Percentiles rank a stretch among this genome's conserved stretches.
Conservation (phyloP, 441 rosid species). For the Flueggea neowawraea region DNA sequence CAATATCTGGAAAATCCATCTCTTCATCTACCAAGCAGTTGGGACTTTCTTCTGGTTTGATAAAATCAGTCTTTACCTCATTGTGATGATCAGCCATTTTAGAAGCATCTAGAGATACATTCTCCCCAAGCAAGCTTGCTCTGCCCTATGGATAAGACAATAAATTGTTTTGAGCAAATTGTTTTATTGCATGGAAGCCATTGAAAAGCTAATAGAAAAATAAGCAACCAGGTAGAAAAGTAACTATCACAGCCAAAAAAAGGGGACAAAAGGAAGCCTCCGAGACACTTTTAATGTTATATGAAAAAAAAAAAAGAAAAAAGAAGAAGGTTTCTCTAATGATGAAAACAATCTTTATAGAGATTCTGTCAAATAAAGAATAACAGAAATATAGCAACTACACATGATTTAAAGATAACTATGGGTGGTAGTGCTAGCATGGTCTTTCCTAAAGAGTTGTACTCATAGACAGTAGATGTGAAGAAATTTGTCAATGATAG, state of each 20-base stretch:
- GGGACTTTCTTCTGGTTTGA: constrained; percentile 35
- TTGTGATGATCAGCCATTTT: constrained; percentile 33
- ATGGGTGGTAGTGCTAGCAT: no score
- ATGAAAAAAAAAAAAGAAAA: no score
- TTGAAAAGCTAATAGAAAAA: constrained; percentile 2
- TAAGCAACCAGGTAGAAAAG: neutral
- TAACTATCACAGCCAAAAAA: neutral
- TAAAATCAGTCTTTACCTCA: constrained; percentile 17
- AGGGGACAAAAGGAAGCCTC: no score
- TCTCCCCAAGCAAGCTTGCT: constrained; percentile 60
- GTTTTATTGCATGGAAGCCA: neutral
- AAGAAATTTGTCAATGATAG: no score
- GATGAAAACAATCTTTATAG: no score
- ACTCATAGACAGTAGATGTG: no score
- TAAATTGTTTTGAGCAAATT: constrained; percentile 15
- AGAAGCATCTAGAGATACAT: constrained; percentile 39
- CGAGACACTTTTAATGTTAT: no score
- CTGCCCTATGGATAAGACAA: constrained; percentile 44
- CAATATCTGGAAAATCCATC: constrained; percentile 81
- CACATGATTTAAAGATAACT: no score
- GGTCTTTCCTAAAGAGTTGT: no score
- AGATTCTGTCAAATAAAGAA: no score
- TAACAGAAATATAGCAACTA: no score
- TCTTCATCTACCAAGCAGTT: constrained; percentile 56
- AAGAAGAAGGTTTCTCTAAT: no score